These are phyloP conservation scores for Picea abies DNA, from an alignment of 83 land plant genomes.

Conservation along the genomic window DNA sequence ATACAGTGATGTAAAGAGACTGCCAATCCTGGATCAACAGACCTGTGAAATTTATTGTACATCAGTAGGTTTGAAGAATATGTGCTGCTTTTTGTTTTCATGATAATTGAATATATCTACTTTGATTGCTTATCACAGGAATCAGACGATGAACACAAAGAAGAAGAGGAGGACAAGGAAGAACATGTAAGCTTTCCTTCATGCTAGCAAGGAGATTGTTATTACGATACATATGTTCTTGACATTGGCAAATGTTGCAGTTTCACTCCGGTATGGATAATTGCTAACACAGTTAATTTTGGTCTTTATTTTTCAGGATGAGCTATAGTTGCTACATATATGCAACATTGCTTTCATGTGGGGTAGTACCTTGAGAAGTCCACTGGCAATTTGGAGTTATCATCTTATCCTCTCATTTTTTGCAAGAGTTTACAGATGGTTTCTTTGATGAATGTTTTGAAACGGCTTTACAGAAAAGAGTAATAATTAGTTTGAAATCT, in stretches of 20 bases:
- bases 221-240: not conserved
- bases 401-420: not conserved
- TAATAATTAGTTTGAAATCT: conserved; percentile 1
- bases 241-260: not conserved
- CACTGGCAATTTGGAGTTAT: not conserved
- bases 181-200: conserved; percentile 13
- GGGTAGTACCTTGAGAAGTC: not conserved
- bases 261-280: not conserved
- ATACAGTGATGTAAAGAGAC: no score
- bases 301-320: conserved; percentile 7
- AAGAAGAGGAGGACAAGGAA: conserved; percentile 36
- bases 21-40: no score
- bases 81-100: not conserved
- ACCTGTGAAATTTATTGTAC: no score
- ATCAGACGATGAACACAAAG: conserved; percentile 35
- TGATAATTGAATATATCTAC: not conserved
- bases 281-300: not conserved
- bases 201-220: not conserved
- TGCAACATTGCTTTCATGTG: not conserved
- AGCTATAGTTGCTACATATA: conserved; percentile 2
- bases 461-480: not conserved
- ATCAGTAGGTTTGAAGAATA: no score
- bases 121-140: conserved; percentile 21
- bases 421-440: not conserved
- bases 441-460: not conserved